Conservation (phyloP, 2,329 filamentous ascomycete genomes). For the Epichloe hybrida region DNA sequence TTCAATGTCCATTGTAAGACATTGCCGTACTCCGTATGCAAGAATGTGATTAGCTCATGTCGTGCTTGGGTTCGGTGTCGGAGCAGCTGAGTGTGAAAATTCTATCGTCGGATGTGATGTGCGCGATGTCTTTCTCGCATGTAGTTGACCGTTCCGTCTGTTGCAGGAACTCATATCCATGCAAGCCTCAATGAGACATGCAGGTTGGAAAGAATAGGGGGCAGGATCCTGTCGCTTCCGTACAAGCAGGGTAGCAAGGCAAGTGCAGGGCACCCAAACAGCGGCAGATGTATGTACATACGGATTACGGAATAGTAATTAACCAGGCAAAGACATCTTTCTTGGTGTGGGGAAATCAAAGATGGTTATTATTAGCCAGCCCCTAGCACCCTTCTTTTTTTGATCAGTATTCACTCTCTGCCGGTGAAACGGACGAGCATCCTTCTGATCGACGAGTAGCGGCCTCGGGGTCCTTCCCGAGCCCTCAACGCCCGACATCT, state of each 20-base stretch:
- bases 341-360: not conserved
- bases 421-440: too few relatives aligned
- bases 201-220: not conserved
- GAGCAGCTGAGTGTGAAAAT: not conserved
- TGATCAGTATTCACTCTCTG: too few relatives aligned
- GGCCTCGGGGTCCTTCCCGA: too few relatives aligned
- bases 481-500: too few relatives aligned
- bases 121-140: not conserved
- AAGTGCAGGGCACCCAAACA: too few relatives aligned
- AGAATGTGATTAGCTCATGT: not conserved
- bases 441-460: too few relatives aligned
- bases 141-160: not conserved
- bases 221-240: too few relatives aligned
- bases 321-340: not conserved
- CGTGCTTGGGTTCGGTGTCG: not conserved
- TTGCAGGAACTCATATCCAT: constrained; percentile 3
- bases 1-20: not conserved
- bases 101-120: not conserved
- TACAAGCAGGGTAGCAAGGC: too few relatives aligned
- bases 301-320: too few relatives aligned
- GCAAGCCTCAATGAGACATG: constrained; percentile 3
- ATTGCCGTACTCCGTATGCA: too few relatives aligned
- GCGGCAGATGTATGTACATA: too few relatives aligned
- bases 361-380: not conserved
- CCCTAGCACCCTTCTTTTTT: not conserved